These are phyloP conservation scores for Crithidia bombi DNA, from an alignment of 208 protist genomes.

Conservation along the genomic window DNA sequence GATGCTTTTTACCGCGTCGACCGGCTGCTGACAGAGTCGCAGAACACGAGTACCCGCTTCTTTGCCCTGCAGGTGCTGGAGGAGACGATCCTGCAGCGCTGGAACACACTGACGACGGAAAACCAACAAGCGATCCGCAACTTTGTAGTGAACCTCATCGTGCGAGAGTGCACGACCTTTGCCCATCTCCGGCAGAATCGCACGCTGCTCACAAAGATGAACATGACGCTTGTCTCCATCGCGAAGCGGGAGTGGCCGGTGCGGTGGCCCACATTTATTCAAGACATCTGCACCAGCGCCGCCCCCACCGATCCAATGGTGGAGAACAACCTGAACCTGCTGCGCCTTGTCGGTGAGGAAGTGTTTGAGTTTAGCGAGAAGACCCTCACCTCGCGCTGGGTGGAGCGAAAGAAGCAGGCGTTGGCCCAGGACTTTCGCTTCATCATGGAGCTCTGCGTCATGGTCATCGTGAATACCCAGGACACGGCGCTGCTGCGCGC, in stretches of 20 bases:
- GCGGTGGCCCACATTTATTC: conserved; percentile 98
- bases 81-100: conserved; percentile 91
- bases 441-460: conserved; percentile 95
- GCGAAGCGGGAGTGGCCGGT: conserved; percentile 99
- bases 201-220: conserved; percentile 91
- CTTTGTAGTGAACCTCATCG: conserved; percentile 96
- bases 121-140: conserved; percentile 94
- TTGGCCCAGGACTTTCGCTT: conserved; percentile 95
- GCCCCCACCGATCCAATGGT: conserved; percentile 94
- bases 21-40: conserved; percentile 86
- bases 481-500: conserved; percentile 69
- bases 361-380: conserved; percentile 98
- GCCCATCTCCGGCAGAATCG: conserved; percentile 55
- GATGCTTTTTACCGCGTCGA: conserved; percentile 94
- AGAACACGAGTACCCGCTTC: conserved; percentile 81
- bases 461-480: conserved; percentile 47
- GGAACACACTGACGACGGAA: conserved; percentile 94
- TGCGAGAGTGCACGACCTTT: conserved; percentile 77
- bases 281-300: conserved; percentile 95
- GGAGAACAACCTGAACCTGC: conserved; percentile 98
- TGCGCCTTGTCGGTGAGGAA: conserved; percentile 97
- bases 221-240: conserved; percentile 93
- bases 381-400: conserved; percentile 96
- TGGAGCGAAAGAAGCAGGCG: conserved; percentile 94
- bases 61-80: conserved; percentile 95